Conservation (phyloP, 2,329 filamentous ascomycete species). For the Fonsecaea pedrosoi region DNA sequence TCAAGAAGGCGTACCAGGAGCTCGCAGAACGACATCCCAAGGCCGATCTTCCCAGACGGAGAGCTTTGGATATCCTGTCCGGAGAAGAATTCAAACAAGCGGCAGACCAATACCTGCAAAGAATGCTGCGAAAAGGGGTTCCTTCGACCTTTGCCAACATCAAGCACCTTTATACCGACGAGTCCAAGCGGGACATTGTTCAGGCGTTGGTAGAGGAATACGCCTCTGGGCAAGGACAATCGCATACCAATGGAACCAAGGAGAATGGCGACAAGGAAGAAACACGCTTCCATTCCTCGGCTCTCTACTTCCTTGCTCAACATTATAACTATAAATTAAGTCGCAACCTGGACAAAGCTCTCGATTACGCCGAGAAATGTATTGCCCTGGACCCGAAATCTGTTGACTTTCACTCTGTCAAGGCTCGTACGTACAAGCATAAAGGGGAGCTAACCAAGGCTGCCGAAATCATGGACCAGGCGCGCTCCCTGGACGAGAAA, state of each 20-base stretch:
- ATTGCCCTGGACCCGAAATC: slow-evolving; percentile 79
- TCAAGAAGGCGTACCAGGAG: slow-evolving; percentile 78
- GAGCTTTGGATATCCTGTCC: slow-evolving; percentile 87
- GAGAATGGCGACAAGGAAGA: slow-evolving; percentile 57
- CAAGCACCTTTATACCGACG: slow-evolving; percentile 85
- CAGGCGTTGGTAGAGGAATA: slow-evolving; percentile 80
- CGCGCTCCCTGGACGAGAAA: slow-evolving; percentile 81
- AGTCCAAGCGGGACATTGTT: slow-evolving; percentile 77
- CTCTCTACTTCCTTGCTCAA: slow-evolving; percentile 91
- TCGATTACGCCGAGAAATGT: slow-evolving; percentile 81
- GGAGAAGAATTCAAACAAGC: slow-evolving; percentile 81
- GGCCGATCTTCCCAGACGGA: slow-evolving; percentile 81
- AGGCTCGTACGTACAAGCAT: slow-evolving; percentile 94
- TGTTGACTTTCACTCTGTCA: slow-evolving; percentile 93
- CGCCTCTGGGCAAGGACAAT: slow-evolving; percentile 59
- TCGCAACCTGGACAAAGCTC: slow-evolving; percentile 81
- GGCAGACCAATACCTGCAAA: slow-evolving; percentile 77
- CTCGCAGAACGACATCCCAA: slow-evolving; percentile 82
- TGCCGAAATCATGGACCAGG: slow-evolving; percentile 84
- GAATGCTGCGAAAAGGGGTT: slow-evolving; percentile 89
- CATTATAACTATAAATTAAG: slow-evolving; percentile 95
- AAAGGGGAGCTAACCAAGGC: slow-evolving; percentile 79
- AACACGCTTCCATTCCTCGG: slow-evolving; percentile 74
- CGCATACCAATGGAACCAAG: slow-evolving; percentile 58
- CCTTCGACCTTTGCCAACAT: slow-evolving; percentile 97